phyloP scores from a whole-genome alignment of 2,329 filamentous ascomycete species.

The Ilyonectria sp. region DNA sequence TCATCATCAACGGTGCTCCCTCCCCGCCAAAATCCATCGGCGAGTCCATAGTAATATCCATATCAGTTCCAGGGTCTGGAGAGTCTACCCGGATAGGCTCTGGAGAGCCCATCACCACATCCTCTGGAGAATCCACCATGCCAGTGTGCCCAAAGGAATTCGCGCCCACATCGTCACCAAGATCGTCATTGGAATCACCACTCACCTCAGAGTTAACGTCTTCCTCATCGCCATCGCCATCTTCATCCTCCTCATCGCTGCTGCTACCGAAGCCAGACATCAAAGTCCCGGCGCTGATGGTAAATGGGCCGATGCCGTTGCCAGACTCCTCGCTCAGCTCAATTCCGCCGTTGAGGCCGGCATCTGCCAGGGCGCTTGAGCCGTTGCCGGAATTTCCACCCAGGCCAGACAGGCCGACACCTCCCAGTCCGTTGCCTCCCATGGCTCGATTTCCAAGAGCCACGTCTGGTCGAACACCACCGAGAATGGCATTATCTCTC shows the following conservation, averaged over 20 bases:
- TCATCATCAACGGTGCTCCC: constrained; percentile 24
- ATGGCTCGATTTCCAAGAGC: constrained; percentile 83
- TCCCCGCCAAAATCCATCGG: constrained; percentile 40
- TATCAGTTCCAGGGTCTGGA: constrained; percentile 36
- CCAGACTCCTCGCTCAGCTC: constrained; percentile 77
- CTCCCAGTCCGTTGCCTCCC: constrained; percentile 62
- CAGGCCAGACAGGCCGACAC: constrained; percentile 65
- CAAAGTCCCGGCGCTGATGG: constrained; percentile 80
- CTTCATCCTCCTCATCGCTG: constrained; percentile 96
- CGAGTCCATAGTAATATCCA: constrained; percentile 42
- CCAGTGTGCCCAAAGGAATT: constrained; percentile 48
- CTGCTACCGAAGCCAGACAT: constrained; percentile 95
- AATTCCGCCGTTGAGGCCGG: constrained; percentile 83
- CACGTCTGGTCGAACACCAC: constrained; percentile 93
- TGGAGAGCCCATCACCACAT: constrained; percentile 52
- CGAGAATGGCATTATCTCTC: constrained; percentile 97
- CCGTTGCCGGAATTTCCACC: constrained; percentile 57
- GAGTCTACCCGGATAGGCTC: constrained; percentile 47
- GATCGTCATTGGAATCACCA: constrained; percentile 55
- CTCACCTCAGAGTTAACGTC: constrained; percentile 79
- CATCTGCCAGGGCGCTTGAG: constrained; percentile 83
- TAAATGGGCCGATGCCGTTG: constrained; percentile 80
- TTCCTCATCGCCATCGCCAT: constrained; percentile 88
- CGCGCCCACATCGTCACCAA: constrained; percentile 41
- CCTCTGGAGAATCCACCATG: constrained; percentile 47